phyloP scores from a whole-genome alignment of 2,329 filamentous ascomycete species.

The Cladosporium velox region DNA sequence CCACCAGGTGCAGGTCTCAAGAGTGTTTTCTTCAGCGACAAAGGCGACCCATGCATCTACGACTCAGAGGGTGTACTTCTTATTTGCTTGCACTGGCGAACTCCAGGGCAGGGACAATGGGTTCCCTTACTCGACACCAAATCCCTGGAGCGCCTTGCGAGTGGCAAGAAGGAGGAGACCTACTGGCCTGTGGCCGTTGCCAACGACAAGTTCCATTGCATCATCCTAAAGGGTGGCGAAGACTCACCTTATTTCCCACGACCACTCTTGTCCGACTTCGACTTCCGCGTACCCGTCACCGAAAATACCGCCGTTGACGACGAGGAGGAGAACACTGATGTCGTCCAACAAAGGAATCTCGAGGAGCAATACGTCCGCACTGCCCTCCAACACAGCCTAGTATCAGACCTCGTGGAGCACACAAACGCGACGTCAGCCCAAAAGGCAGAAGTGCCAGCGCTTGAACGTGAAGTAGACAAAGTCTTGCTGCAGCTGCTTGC shows the following conservation, averaged over 20 bases:
- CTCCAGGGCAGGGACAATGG: slow-evolving; percentile 82
- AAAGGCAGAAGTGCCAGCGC: slow-evolving; percentile 65
- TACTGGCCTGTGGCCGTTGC: slow-evolving; percentile 97
- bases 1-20: slow-evolving; percentile 72
- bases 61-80: slow-evolving; percentile 88
- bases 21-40: slow-evolving; percentile 88
- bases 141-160: slow-evolving; percentile 75
- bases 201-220: slow-evolving; percentile 91
- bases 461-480: slow-evolving; percentile 88
- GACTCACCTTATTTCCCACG: slow-evolving; percentile 90
- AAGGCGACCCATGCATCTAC: slow-evolving; percentile 95
- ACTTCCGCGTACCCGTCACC: slow-evolving; percentile 80
- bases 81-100: slow-evolving; percentile 87
- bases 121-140: slow-evolving; percentile 89
- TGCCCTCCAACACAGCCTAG: slow-evolving; percentile 70
- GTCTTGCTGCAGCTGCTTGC: slow-evolving; percentile 84
- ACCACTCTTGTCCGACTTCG: slow-evolving; percentile 88
- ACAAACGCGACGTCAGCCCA: slow-evolving; percentile 66
- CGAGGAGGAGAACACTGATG: slow-evolving; percentile 44
- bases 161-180: slow-evolving; percentile 80
- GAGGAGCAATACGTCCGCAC: slow-evolving; percentile 82
- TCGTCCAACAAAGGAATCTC: slow-evolving; percentile 57
- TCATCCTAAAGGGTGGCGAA: slow-evolving; percentile 95
- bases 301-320: slow-evolving; percentile 50
- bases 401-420: slow-evolving; percentile 71